Evolutionary conservation across 805 yeast genomes (phyloP), one percentile per base, ranked within the genome.

Genomic region (Candida multigemmis): DNA sequence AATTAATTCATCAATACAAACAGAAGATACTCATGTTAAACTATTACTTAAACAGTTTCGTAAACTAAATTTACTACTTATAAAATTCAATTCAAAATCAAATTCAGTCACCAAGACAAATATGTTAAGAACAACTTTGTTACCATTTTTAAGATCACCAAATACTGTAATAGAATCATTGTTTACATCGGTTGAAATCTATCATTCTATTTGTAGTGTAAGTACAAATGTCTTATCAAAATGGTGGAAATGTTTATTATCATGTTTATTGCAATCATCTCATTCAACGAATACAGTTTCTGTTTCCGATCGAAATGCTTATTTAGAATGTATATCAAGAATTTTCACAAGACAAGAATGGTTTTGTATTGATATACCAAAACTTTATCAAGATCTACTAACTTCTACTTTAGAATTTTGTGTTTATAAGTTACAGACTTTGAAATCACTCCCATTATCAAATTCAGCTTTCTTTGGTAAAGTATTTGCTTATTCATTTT

Each of bases 391-490:
- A 16, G 36, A 34, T 6, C 38, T 62, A 13, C 51, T 80, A 14
- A 44, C 58, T n/a, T 56, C 60, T 21, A 77, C 89, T 1, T 50
- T 76, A 28, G 68, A 65, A 25, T 67, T 60, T 38, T 60, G 72
- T 28, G 58, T 79, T 8, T 46, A 53, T 26, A 65, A 67, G 37
- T 51, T 75, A 31, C 44, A 52, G 18, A 53, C 61, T 25, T 40
- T 63, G 30, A 75, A 75, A 35, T 59, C 59, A 14, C 54, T 75
- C 7, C 62, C 82, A 0, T 48, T 74, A n/a, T 60, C 78, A 5
- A 49, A 69, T 12, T 60, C 73, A 13, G 84, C 85, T 3, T 77
- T 79, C 38, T 56, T 74, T 8, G 89, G 89, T 5, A 79, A 80
- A 41, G 66, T 75, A 3, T 67, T 80, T 45, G 86, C 86, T 1